These are phyloP conservation scores for Diaporthe nobilis DNA, from an alignment of 2,329 filamentous ascomycete species.

Conservation along the genomic window DNA sequence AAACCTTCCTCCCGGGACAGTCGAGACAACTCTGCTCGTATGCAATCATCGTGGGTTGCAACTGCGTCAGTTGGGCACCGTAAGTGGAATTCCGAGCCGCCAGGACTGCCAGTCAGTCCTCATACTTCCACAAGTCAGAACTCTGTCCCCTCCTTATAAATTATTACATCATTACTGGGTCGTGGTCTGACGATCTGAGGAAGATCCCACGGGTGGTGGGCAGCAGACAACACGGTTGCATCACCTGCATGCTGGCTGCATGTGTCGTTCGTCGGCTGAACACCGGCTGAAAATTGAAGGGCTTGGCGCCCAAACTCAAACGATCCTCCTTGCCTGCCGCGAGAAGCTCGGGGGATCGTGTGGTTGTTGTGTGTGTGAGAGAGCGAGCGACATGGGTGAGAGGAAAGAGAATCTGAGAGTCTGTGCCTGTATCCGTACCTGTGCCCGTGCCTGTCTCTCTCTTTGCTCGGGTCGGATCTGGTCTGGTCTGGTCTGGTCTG, in stretches of 20 bases:
- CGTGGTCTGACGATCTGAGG: slow-evolving; percentile 22
- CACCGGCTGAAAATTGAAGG: slow-evolving; percentile 30
- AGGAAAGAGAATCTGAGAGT: background rate
- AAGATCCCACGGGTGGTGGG: slow-evolving; percentile 15
- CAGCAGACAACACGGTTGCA: slow-evolving; percentile 22
- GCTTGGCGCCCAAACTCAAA: slow-evolving; percentile 28
- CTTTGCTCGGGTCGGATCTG: background rate
- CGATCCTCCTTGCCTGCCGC: slow-evolving; percentile 27
- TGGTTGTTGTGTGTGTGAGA: background rate
- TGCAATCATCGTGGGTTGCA: background rate
- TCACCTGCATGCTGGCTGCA: slow-evolving; percentile 26
- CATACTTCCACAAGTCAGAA: slow-evolving; percentile 17
- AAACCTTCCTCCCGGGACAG: background rate
- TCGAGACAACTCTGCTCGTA: background rate
- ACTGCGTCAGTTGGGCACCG: background rate
- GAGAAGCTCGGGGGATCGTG: background rate
- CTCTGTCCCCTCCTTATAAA: slow-evolving; percentile 16
- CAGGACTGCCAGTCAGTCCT: background rate
- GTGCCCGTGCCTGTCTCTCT: background rate
- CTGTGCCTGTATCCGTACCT: background rate
- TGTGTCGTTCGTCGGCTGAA: slow-evolving; percentile 33
- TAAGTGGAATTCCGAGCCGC: background rate
- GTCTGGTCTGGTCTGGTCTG: slow-evolving; percentile 23
- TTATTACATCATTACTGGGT: slow-evolving; percentile 25
- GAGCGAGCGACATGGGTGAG: background rate